Evolutionary conservation across 306 rosid species (phyloP).

Genomic region (Cucumis cinereus): DNA sequence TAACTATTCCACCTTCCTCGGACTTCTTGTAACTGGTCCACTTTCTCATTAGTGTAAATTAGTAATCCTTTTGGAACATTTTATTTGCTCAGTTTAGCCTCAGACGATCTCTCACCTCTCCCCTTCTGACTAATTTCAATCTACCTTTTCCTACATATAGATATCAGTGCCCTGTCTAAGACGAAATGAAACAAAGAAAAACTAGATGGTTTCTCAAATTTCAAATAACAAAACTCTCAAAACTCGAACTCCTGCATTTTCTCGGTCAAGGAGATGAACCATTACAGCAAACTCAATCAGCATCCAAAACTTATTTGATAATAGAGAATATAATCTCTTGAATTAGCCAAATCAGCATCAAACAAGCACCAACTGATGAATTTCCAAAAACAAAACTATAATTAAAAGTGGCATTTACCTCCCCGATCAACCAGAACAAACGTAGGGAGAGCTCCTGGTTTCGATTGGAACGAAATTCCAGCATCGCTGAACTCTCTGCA

Average conservation of each 20-base stretch:
- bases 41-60: neutral
- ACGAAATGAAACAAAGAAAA: neutral
- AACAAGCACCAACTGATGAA: slow-evolving; percentile 5
- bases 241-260: neutral
- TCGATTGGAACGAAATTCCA: slow-evolving; percentile 55
- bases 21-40: neutral
- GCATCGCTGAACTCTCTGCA: slow-evolving; percentile 68
- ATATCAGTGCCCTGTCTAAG: neutral
- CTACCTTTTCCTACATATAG: neutral
- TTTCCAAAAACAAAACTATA: neutral
- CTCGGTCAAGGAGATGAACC: neutral
- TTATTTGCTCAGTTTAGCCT: neutral
- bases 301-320: neutral
- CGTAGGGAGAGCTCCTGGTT: slow-evolving; percentile 83
- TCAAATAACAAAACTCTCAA: neutral
- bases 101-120: neutral
- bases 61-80: neutral
- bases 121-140: neutral
- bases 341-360: neutral
- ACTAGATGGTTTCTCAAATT: neutral
- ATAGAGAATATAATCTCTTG: neutral
- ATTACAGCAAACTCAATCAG: neutral
- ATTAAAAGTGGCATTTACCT: slow-evolving; percentile 32
- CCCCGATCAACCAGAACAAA: slow-evolving; percentile 91
- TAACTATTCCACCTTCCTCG: neutral